phyloP scores from a whole-genome alignment of 2,329 filamentous ascomycete genomes.

The Sporothrix schenckii region DNA sequence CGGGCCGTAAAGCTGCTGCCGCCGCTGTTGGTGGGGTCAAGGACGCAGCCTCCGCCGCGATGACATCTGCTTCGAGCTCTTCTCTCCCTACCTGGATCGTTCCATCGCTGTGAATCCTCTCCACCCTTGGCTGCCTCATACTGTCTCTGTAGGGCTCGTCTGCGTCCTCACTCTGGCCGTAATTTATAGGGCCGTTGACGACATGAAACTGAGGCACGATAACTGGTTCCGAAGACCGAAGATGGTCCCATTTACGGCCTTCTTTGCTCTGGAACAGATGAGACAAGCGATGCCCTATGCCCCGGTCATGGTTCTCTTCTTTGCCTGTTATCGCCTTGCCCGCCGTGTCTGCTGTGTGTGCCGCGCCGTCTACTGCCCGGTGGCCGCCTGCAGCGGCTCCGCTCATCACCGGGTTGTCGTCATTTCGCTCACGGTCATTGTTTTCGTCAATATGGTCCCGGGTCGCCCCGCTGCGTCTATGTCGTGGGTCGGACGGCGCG shows the following conservation, averaged over 20 bases:
- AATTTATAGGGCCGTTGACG: constrained; percentile 9
- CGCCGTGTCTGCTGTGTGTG: constrained; percentile 4
- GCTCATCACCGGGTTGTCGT: not conserved
- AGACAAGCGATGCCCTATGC: constrained; percentile 43
- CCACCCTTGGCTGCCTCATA: not conserved
- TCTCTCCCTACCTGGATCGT: not conserved
- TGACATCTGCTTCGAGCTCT: not conserved
- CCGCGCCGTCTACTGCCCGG: constrained; percentile 5
- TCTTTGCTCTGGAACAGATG: constrained; percentile 53
- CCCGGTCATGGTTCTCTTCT: constrained; percentile 1
- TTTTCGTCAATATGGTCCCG: not conserved
- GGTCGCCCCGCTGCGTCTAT: constrained; percentile 16
- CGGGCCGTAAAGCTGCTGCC: not conserved
- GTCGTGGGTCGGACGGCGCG: constrained; percentile 33
- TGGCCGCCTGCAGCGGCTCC: not conserved
- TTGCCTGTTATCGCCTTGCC: constrained; percentile 2
- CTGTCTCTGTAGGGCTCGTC: not conserved
- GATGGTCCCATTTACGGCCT: constrained; percentile 59
- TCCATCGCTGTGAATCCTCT: not conserved
- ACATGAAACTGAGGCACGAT: constrained; percentile 51
- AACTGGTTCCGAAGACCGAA: constrained; percentile 61
- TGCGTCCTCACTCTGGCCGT: not conserved
- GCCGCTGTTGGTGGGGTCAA: not conserved
- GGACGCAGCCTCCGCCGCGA: not conserved
- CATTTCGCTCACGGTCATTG: not conserved